Base-by-base conservation (phyloP, 2,329 filamentous ascomycete species). In the Diaporthe ilicicola region DNA sequence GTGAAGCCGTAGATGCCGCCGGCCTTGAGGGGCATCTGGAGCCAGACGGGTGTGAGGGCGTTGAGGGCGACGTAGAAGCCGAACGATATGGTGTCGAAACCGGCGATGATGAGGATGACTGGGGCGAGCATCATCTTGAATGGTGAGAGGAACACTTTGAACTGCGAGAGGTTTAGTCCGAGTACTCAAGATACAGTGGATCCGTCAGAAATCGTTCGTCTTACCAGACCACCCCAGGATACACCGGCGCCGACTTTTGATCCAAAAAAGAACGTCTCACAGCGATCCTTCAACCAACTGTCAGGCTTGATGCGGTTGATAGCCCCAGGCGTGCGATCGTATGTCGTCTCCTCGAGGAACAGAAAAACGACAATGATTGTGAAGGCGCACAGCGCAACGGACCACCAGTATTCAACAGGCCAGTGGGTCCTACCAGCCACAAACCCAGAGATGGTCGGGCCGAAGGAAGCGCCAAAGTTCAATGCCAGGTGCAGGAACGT, bases 1-100 rank as follows among this genome's bases (percentile, higher is more conserved):
- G 78, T 78, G 72, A 84, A 84, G 17, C 82, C 82, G 74, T 85
- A 85, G n/a, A 74, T 69, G 1, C 83, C 83, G 29, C 81, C 81
- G 4, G 72, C 74, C 7, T 74, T 74, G 19, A 76, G 70, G 1
- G 82, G 80, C 29, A 77, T 76, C 70, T 83, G 82, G 6, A 84
- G 78, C 76, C 79, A 84, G n/a, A 81, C 77, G 0, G 80, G 76
- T 1, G 79, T 78, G 1, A 81, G 48, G 32, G 75, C 73, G 77
- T 87, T 86, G 51, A 77, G 72, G 50, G 81, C 84, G 27, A 74
- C 77, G 73, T 83, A 87, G 19, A 87, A 81, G 22, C 79, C 75
- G 74, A 87, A 87, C 0, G 76, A 76, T 37, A 81, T 84, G 2
- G 81, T 83, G 29, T 84, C 78, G 74, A 82, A 84, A 7, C 78